phyloP scores from a whole-genome alignment of 768 basidiomycete species.

The Agaricus sinodeliciosus region DNA sequence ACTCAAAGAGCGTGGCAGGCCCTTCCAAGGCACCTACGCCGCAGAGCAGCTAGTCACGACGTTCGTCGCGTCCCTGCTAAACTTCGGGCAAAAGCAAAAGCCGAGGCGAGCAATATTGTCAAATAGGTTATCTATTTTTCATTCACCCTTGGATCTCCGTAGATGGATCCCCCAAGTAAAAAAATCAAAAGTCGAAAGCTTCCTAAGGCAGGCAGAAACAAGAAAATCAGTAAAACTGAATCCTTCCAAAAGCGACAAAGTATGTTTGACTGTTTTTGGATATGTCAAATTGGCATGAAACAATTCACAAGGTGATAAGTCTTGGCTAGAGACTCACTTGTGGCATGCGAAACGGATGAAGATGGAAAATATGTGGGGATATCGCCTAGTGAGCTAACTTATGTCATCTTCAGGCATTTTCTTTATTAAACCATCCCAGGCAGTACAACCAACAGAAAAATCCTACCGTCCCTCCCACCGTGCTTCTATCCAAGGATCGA shows the following conservation, averaged over 20 bases:
- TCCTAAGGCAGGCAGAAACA: conserved; percentile 61
- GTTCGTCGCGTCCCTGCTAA: conserved; percentile 84
- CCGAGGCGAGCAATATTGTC: conserved; percentile 65
- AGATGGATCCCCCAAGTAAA: conserved; percentile 44
- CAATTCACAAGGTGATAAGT: conserved; percentile 60
- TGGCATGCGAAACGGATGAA: conserved; percentile 98
- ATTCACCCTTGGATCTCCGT: neutral
- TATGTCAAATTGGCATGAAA: neutral
- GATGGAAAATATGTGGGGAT: conserved; percentile 92
- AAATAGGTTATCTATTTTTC: neutral
- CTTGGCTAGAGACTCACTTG: conserved; percentile 93
- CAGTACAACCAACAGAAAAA: conserved; percentile 85
- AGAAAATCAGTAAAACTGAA: conserved; percentile 50
- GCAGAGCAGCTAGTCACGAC: conserved; percentile 93
- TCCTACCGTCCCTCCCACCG: conserved; percentile 88
- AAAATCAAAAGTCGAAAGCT: conserved; percentile 34
- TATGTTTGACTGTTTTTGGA: conserved; percentile 23
- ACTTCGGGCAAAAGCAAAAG: conserved; percentile 71
- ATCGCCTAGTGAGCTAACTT: conserved; percentile 56
- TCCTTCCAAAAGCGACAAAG: conserved; percentile 69
- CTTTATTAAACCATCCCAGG: conserved; percentile 33
- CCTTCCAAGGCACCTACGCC: conserved; percentile 83
- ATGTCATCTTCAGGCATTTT: neutral
- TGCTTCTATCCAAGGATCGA: conserved; percentile 77
- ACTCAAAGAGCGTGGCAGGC: conserved; percentile 89